phyloP scores from a whole-genome alignment of 805 yeast genomes.

The Yamadazyma takamatsuzukensis region DNA sequence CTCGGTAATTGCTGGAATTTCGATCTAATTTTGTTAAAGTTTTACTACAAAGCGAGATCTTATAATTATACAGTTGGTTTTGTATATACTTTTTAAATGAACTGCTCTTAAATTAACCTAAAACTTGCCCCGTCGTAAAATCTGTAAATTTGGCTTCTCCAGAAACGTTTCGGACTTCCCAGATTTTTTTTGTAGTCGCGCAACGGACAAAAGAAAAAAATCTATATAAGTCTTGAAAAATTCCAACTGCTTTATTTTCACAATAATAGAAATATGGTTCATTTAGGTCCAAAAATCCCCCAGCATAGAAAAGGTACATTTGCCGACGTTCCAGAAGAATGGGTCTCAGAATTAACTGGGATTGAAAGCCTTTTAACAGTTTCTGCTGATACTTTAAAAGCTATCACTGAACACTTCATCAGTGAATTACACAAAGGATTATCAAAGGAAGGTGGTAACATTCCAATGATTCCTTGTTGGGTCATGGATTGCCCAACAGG shows the following conservation, averaged over 20 bases:
- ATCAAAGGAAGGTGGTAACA: conserved; percentile 70
- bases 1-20: no score
- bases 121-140: no score
- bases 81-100: no score
- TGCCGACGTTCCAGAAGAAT: conserved; percentile 61
- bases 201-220: no score
- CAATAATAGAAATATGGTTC: conserved; percentile 53
- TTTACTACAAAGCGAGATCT: no score
- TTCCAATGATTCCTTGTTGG: conserved; percentile 98
- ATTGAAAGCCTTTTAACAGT: conserved; percentile 64
- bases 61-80: no score
- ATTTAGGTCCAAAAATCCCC: conserved; percentile 79
- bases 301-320: conserved; percentile 67
- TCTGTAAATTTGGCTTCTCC: no score
- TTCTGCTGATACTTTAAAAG: conserved; percentile 53
- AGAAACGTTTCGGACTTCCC: no score
- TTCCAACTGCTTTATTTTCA: no score
- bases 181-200: no score
- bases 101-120: no score
- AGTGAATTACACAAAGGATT: conserved; percentile 80
- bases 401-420: conserved; percentile 73
- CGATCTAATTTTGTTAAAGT: no score
- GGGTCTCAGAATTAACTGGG: conserved; percentile 54
- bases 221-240: neutral
- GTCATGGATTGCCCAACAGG: conserved; percentile 93